A percentile compares a stretch with the other conserved stretches of the same genome.
Evolutionary conservation across 805 yeast genomes (phyloP).

Genomic region (Hanseniaspora valbyensis): DNA sequence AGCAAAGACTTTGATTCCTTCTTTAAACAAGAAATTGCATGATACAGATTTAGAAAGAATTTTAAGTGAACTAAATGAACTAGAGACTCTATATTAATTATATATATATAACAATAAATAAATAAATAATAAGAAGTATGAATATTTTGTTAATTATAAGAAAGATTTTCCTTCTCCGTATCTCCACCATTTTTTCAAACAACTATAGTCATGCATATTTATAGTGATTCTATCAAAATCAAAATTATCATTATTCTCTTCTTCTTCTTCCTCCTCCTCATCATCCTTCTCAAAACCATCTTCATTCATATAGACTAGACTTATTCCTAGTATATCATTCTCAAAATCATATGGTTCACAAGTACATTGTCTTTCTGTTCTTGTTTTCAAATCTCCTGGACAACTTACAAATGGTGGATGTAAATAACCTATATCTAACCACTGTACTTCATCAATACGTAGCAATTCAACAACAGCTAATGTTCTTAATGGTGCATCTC

Average conservation of each 20-base stretch:
- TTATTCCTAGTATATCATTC: neutral
- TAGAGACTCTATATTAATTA: constrained; percentile 35
- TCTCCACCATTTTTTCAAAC: constrained; percentile 69
- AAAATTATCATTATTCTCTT: no score
- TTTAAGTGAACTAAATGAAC: constrained; percentile 71
- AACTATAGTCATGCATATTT: constrained; percentile 42
- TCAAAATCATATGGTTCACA: constrained; percentile 36
- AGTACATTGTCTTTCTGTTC: constrained; percentile 48
- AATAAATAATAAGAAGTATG: neutral
- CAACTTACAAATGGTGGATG: constrained; percentile 62
- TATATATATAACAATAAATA: constrained; percentile 17
- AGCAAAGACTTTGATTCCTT: constrained; percentile 87
- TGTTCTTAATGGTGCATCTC: constrained; percentile 80
- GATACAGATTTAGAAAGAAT: constrained; percentile 81
- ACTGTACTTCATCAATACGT: neutral
- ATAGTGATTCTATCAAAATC: constrained; percentile 34
- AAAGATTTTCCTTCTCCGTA: constrained; percentile 41
- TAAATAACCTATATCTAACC: constrained; percentile 47
- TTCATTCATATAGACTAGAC: no score
- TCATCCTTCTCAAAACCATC: neutral
- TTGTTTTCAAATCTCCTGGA: constrained; percentile 41
- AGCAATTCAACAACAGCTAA: constrained; percentile 6
- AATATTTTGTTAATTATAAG: neutral
- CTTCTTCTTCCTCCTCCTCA: constrained; percentile 21
- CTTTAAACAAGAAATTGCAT: constrained; percentile 66